Evolutionary conservation across 768 basidiomycete genomes (phyloP), one percentile per base, ranked within the genome.

Genomic region (Lactifluus pinguis): DNA sequence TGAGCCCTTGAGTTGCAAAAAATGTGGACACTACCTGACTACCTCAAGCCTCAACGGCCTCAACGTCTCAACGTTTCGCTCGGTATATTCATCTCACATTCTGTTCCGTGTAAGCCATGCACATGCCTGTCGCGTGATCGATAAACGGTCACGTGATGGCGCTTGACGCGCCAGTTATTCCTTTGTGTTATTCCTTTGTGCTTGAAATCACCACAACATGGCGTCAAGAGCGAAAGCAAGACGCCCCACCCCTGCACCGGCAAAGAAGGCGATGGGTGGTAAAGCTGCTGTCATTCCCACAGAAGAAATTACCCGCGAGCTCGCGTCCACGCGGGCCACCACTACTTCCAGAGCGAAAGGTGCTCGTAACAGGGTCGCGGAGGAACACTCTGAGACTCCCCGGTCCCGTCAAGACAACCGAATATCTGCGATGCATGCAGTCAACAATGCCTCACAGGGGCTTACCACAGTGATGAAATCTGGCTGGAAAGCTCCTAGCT

Each of bases 371-470:
- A 42, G 51, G 44, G 34, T 42, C 29, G 45, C 36, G 21, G 29
- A n/a, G 1, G 59, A 49, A 9, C 29, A 17, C 32, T 42, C 45
- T 13, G 19, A 17, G 19, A 17, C 38, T 17, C 51, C 51, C 47
- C 41, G 60, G 49, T 42, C 53, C 8, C 17, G 41, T 1, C 39
- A 62, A 47, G 59, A 61, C 8, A 51, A 36, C 17, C 52, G 64
- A 11, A 41, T 56, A 3, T 19, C 69, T 3, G 78, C 81, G 1
- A 91, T 89, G 89, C 79, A 79, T 21, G 72, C 76, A 2, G 80
- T 89, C 9, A 91, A 91, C 62, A 52, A 76, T 1, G 79, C 83
- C 0, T 81, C 84, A 6, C 86, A 86, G 65, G 74, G 72, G 0
- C 70, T 92, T 11, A 80, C 84, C 6, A 63, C 66, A 2, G 58